phyloP scores from a whole-genome alignment of 129 eudicot species.

The sunflower (Helianthus annuus) region DNA sequence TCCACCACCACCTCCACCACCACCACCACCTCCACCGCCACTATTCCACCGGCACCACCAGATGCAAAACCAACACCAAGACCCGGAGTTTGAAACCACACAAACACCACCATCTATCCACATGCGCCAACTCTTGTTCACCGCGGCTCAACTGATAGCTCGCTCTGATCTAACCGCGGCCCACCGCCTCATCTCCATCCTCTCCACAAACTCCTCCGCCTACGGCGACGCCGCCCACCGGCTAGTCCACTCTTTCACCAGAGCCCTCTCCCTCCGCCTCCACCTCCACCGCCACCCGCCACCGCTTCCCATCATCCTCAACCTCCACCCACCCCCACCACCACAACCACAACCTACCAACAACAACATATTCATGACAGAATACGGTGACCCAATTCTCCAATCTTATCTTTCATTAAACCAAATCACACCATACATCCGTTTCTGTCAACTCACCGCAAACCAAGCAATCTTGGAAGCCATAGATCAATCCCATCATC shows the following conservation, averaged over 20 bases:
- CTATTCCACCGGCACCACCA: constrained; percentile 17
- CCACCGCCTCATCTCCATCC: constrained; percentile 59
- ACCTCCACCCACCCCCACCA: constrained; percentile 5
- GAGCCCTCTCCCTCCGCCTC: constrained; percentile 66
- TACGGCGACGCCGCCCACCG: constrained; percentile 76
- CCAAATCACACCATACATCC: constrained; percentile 78
- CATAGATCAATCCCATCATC: constrained; percentile 33
- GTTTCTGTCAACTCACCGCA: constrained; percentile 84
- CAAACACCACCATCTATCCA: constrained; percentile 47
- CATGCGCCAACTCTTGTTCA: constrained; percentile 64
- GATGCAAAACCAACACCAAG: constrained; percentile 21
- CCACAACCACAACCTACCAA: neutral
- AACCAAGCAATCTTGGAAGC: constrained; percentile 93
- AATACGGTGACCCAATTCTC: constrained; percentile 28
- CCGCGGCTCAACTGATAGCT: constrained; percentile 79
- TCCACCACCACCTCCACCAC: too few relatives aligned
- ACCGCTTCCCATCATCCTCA: neutral
- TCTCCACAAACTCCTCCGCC: constrained; percentile 51
- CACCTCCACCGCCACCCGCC: constrained; percentile 35
- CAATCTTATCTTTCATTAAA: constrained; percentile 73
- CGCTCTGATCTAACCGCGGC: constrained; percentile 66
- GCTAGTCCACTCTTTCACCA: constrained; percentile 55
- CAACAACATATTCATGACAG: neutral
- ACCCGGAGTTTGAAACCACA: constrained; percentile 20
- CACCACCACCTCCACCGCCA: constrained; percentile 16